Evolutionary conservation across 2,329 filamentous ascomycete species (phyloP).

Genomic region (Cadophora gregata): DNA sequence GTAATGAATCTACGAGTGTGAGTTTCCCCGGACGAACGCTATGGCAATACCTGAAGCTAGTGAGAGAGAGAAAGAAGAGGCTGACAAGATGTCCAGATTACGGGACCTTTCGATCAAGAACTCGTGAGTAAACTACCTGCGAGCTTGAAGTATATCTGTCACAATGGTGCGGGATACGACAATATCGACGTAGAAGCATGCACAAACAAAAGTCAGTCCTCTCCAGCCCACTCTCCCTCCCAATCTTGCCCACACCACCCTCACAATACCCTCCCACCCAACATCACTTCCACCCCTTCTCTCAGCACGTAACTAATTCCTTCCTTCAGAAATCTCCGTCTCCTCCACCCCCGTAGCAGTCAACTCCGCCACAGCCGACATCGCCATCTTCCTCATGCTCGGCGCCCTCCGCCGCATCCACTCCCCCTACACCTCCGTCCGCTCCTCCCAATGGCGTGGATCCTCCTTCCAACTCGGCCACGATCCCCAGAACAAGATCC

Average conservation of each 20-base stretch:
- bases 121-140: constrained; percentile 62
- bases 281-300: neutral
- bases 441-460: constrained; percentile 67
- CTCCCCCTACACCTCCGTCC: constrained; percentile 55
- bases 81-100: constrained; percentile 47
- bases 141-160: constrained; percentile 61
- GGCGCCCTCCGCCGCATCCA: constrained; percentile 78
- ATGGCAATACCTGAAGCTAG: too few species aligned
- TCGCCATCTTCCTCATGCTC: constrained; percentile 78
- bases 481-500: constrained; percentile 75
- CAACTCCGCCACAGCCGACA: constrained; percentile 81
- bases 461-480: constrained; percentile 56
- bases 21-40: neutral
- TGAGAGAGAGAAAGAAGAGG: neutral
- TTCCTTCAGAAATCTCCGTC: constrained; percentile 62
- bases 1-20: constrained; percentile 66
- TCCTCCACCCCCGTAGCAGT: constrained; percentile 80
- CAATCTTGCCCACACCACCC: neutral
- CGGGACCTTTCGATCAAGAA: constrained; percentile 73
- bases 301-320: neutral
- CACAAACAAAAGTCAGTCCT: constrained; percentile 47
- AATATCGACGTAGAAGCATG: constrained; percentile 77
- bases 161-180: constrained; percentile 81
- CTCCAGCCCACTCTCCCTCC: neutral
- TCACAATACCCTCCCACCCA: neutral